Evolutionary conservation across 805 yeast genomes (phyloP).

Genomic region (Myxozyma sirexii): DNA sequence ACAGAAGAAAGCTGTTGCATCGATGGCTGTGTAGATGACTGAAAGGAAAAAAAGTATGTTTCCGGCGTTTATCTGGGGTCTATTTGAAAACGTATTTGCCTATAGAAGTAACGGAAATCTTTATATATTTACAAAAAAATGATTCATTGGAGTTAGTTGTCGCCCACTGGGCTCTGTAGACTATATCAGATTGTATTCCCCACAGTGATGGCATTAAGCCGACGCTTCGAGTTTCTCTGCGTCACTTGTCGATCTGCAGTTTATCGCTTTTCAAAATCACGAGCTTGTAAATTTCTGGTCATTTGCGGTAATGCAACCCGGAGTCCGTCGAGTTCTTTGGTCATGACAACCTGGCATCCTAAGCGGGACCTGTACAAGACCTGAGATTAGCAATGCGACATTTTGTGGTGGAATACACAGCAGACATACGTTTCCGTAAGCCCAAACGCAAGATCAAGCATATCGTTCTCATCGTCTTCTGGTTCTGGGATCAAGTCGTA

Average conservation of each 20-base stretch:
- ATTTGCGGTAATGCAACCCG: conserved; percentile 95
- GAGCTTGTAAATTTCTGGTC: conserved; percentile 88
- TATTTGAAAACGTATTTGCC: too few relatives aligned
- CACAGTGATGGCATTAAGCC: too few relatives aligned
- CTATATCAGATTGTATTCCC: not conserved
- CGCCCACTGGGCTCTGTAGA: not conserved
- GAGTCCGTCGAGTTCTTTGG: conserved; percentile 87
- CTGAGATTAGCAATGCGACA: too few relatives aligned
- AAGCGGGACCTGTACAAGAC: conserved; percentile 59
- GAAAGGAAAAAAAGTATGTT: not conserved
- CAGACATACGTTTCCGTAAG: conserved; percentile 75
- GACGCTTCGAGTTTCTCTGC: too few relatives aligned
- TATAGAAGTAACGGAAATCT: too few relatives aligned
- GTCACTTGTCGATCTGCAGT: not conserved
- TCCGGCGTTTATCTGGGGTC: not conserved
- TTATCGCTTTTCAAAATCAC: conserved; percentile 58
- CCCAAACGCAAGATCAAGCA: conserved; percentile 97
- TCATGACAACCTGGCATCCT: conserved; percentile 92
- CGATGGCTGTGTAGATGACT: conserved; percentile 7
- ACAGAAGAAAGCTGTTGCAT: conserved; percentile 47
- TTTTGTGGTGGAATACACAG: not conserved
- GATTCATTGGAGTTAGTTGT: not conserved
- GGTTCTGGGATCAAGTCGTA: conserved; percentile 94
- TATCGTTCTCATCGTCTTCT: conserved; percentile 95
- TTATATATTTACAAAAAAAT: too few relatives aligned